phyloP scores from a whole-genome alignment of 176 grass and related monocot species.

The Phragmites australis region DNA sequence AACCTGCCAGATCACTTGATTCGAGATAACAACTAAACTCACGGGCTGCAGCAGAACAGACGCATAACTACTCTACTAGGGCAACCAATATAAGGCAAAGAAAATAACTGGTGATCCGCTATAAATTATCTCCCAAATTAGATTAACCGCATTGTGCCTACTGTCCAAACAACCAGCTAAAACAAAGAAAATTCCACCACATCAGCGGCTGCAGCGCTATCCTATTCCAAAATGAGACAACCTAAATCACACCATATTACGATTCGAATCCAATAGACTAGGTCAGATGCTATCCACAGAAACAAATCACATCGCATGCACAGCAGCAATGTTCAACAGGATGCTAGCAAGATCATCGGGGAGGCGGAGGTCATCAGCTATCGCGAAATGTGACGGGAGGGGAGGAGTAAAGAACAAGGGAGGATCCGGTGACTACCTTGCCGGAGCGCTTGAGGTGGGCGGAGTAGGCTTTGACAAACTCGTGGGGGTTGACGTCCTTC shows the following conservation, averaged over 20 bases:
- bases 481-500: conserved; percentile 61
- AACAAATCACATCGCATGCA: background rate
- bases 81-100: too few relatives aligned
- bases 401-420: background rate
- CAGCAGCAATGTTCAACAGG: background rate
- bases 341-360: background rate
- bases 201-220: too few relatives aligned
- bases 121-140: too few relatives aligned
- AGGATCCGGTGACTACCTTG: conserved; percentile 42
- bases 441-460: conserved; percentile 75
- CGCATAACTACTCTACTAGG: too few relatives aligned
- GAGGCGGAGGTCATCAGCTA: accelerated
- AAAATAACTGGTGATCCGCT: background rate
- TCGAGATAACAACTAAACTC: too few relatives aligned
- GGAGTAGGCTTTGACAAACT: conserved; percentile 68
- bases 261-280: background rate
- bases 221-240: too few relatives aligned
- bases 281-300: background rate
- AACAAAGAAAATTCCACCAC: background rate
- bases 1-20: background rate
- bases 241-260: background rate
- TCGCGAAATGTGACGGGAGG: background rate
- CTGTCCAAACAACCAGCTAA: background rate
- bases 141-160: too few relatives aligned
- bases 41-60: too few relatives aligned